Base-by-base conservation (phyloP, 2,329 filamentous ascomycete genomes). In the Fusarium fujikuroi region DNA sequence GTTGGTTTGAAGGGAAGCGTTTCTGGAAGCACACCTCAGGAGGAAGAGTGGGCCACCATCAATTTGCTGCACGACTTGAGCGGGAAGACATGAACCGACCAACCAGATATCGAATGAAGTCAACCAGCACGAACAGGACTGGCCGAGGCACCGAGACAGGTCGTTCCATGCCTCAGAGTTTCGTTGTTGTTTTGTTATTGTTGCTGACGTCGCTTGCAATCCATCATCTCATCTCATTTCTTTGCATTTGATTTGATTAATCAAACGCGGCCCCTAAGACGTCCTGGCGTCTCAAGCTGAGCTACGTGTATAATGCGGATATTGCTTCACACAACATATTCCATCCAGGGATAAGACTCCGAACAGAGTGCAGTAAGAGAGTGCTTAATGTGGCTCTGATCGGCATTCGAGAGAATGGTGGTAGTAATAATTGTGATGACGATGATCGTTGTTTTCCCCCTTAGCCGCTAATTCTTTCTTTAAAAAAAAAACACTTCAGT, bases 11-110 rank as follows among this genome's bases (percentile, higher is more conserved):
- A 58, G 60, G 44, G 59, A 65, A 66, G 57, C 46, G 74, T 71
- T 77, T 77, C 74, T 77, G 75, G 75, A 77, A 77, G 74, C 68
- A 77, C 75, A 63, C 75, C 75, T 76, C 70, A 53, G 63, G 56
- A 67, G 46, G 56, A 44, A 70, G 57, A 52, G 58, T 60, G 53
- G 72, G 59, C 64, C 70, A 60, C 66, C 74, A 32, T 39, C 36
- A 58, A 69, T 52, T 69, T 43, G 58, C 34, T 52, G 32, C 36
- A 39, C 67, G 59, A 69, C 58, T 61, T 71, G 60, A 70, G 61
- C 63, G 76, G 65, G 65, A 69, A 60, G 66, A 64, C 47, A 16
- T 67, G 63, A 71, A 49, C 53, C 18, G 63, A 66, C 75, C 70
- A 75, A 75, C 66, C 63, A 63, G 59, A 69, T 30, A 46, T 58